Base-by-base conservation (phyloP, 306 rosid species). In the Vicia faba region DNA sequence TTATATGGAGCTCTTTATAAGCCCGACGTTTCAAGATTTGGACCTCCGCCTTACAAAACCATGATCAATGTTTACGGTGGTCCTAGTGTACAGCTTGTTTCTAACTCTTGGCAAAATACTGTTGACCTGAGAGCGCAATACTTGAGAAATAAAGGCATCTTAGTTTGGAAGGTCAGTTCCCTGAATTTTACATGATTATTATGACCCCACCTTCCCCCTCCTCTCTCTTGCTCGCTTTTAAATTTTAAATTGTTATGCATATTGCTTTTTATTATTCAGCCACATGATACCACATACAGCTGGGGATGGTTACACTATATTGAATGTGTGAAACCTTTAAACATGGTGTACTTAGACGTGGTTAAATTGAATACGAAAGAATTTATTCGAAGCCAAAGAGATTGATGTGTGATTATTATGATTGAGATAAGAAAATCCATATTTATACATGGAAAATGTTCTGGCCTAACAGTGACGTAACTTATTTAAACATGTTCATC, bases 91-190 rank as follows among this genome's bases (percentile, higher is more conserved):
- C 99, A 93, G 83, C 86, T 88, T 54, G 92, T 93, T 18, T 74
- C 70, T 73, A 76, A 90, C 84, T 93, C 92, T 50, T 93, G 99
- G 99, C 71, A 76, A 40, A 84, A 79, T 75, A 85, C 89, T 5
- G 95, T 93, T 65, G 97, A 93, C 79, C 81, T 93, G 92, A 86
- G 93, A 82, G 96, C 97, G 0, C 99, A 93, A 68, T 93, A 77
- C 66, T 83, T 93, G 56, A 81, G 92, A 74, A 90, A 82, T 75
- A 83, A 82, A 74, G 99, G 99, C 73, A 75, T 93, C 75, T 74
- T 93, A 75, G 95, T 93, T 49, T 93, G 97, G 97, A 93, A 93
- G 99, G 99, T 93, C 55, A 66, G 92, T 86, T 57, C 48, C 12
- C 65, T 53, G 61, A 65, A 69, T 39, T 73, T 64, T 19, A 64